Conservation (phyloP, 2,329 filamentous ascomycete species). For the Verticillium nubilum region DNA sequence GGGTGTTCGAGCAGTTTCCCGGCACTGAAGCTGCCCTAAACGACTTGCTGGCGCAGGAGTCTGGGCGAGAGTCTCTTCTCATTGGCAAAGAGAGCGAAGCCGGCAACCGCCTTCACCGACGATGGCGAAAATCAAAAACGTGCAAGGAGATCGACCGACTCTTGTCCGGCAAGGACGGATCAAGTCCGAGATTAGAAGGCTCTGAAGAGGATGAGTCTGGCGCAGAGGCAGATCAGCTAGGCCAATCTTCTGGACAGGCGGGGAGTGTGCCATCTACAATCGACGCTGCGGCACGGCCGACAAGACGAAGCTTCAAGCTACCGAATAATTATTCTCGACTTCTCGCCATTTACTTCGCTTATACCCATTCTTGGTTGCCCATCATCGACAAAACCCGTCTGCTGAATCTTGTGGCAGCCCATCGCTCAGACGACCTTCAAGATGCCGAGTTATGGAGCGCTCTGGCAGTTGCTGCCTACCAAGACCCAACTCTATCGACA, state of each 20-base stretch:
- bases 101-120: conserved; percentile 52
- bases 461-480: conserved; percentile 51
- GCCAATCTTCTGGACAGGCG: neutral
- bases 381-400: conserved; percentile 64
- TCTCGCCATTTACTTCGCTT: conserved; percentile 68
- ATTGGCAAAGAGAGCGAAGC: conserved; percentile 44
- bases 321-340: conserved; percentile 53
- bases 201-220: conserved; percentile 28
- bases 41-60: conserved; percentile 41
- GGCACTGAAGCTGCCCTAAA: conserved; percentile 54
- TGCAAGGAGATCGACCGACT: conserved; percentile 58
- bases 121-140: conserved; percentile 58
- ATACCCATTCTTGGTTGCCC: conserved; percentile 72
- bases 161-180: conserved; percentile 40
- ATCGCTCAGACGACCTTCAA: conserved; percentile 26
- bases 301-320: neutral
- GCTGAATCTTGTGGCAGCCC: conserved; percentile 17
- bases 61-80: conserved; percentile 38
- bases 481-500: conserved; percentile 30
- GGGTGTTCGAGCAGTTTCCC: conserved; percentile 57
- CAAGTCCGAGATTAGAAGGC: conserved; percentile 23
- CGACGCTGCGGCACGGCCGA: neutral
- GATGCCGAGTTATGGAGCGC: conserved; percentile 57
- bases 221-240: conserved; percentile 15
- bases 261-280: neutral